Base-by-base conservation (phyloP, 148 eudicot species). In the Rhododendron kiyosumense region DNA sequence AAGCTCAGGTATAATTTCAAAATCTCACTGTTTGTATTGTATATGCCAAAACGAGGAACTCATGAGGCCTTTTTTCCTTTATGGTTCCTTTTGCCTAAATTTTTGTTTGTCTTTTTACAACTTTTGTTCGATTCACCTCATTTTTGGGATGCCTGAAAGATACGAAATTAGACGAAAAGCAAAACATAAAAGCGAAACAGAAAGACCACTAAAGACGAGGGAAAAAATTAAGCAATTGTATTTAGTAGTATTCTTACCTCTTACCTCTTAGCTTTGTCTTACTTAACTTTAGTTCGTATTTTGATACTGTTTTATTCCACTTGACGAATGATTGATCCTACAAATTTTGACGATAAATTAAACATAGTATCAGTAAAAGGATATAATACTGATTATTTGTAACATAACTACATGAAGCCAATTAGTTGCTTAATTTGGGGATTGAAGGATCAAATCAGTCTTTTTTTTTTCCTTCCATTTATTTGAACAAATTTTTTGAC, bases 1-100 rank as follows among this genome's bases (percentile, higher is more conserved):
- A 82, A 92, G 94, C 88, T 89, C 97, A 89, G 97, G 97, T 94
- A 67, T 26, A 86, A 61, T 14, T 12, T 36, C 32, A 71, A 15
- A 71, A 15, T 43, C 36, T 5, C 15, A 9, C 49, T 79, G 84
- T 82, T 54, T 36, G 15, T 67, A 41, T 88, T 84, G 78, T 82
- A 76, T 8, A 84, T 28, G 83, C 81, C 87, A 77, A 87, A 84
- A 45, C 41, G n/a, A 65, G 78, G 83, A 48, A 52, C 65, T 9
- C 79, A 2, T 57, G 45, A 54, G 18, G 45, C 67, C 5, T 38
- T 69, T n/a, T n/a, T 20, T 74, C 61, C 61, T 18, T 54, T 54
- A 18, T 18, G 61, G 22, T 54, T 54, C 61, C 61, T 54, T 54
- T 54, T 54, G 61, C 61, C 61, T 54, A 5, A 18, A 15, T 54